Conservation (phyloP, 805 yeast species). For the Myxozyma neotropica region DNA sequence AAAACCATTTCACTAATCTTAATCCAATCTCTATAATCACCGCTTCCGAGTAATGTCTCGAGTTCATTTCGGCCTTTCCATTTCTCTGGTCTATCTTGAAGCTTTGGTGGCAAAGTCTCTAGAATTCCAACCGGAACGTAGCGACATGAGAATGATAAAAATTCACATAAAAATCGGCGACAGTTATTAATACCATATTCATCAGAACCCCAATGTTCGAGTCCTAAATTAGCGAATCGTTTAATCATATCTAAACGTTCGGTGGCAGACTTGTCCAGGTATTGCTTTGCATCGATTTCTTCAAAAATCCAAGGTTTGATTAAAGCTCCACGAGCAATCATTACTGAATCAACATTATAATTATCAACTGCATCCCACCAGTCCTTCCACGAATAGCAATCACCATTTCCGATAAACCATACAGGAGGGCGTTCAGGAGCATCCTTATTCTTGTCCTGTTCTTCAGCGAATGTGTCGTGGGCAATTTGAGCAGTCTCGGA, state of each 20-base stretch:
- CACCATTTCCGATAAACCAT: slow-evolving; percentile 94
- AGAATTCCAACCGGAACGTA: slow-evolving; percentile 93
- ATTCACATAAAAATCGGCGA: slow-evolving; percentile 91
- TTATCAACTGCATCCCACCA: slow-evolving; percentile 74
- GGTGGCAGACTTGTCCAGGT: slow-evolving; percentile 84
- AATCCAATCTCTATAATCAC: slow-evolving; percentile 92
- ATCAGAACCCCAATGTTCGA: slow-evolving; percentile 98
- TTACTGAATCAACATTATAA: slow-evolving; percentile 82
- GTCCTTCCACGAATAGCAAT: slow-evolving; percentile 80
- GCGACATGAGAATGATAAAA: slow-evolving; percentile 88
- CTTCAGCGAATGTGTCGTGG: slow-evolving; percentile 49
- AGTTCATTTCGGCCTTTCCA: slow-evolving; percentile 93
- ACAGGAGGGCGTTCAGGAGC: slow-evolving; percentile 53
- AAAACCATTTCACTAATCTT: slow-evolving; percentile 92
- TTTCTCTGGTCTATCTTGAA: slow-evolving; percentile 90
- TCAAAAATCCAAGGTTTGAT: slow-evolving; percentile 99
- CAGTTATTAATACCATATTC: slow-evolving; percentile 88
- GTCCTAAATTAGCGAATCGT: slow-evolving; percentile 73
- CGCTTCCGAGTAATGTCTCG: slow-evolving; percentile 84
- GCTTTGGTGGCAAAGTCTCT: slow-evolving; percentile 81
- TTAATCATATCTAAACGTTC: slow-evolving; percentile 80
- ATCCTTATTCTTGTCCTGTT: slow-evolving; percentile 34
- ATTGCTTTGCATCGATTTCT: slow-evolving; percentile 86
- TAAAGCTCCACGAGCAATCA: slow-evolving; percentile 97
- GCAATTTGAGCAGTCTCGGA: slow-evolving; percentile 70